phyloP scores from a whole-genome alignment of 179 eudicot genomes.

The Corrigiola litoralis region DNA sequence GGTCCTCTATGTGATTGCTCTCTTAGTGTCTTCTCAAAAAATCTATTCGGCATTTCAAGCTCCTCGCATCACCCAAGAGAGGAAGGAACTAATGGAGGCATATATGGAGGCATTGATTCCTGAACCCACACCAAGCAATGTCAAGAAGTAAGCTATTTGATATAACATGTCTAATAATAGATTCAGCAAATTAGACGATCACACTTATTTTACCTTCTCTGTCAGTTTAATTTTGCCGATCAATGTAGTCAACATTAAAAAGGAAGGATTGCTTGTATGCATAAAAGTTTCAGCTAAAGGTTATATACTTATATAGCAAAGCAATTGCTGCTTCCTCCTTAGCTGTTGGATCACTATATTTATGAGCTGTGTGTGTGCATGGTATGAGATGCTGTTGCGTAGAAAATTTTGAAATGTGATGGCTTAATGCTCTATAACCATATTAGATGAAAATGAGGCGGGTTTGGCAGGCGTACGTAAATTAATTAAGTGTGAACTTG shows the following conservation, averaged over 20 bases:
- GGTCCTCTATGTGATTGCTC: constrained; percentile 45
- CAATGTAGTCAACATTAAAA: too few species aligned
- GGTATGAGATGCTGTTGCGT: too few species aligned
- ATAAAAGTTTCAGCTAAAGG: too few species aligned
- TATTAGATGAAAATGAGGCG: too few species aligned
- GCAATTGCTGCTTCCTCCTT: too few species aligned
- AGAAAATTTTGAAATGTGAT: background rate
- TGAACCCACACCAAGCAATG: constrained; percentile 70
- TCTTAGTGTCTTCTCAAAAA: constrained; percentile 50
- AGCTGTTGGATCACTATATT: too few species aligned
- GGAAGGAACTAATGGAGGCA: constrained; percentile 62
- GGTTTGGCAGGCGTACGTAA: too few species aligned
- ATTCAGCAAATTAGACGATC: background rate
- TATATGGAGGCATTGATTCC: constrained; percentile 94
- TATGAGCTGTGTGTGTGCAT: too few species aligned
- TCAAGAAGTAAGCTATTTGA: constrained; percentile 47
- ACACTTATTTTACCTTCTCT: background rate
- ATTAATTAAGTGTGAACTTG: too few species aligned
- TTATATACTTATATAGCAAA: too few species aligned
- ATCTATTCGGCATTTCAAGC: constrained; percentile 56
- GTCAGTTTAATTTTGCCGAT: background rate
- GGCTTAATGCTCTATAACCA: too few species aligned
- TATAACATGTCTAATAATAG: background rate
- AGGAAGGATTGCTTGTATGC: background rate
- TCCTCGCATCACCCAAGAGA: constrained; percentile 54